Evolutionary conservation across 148 eudicot species (phyloP).

Genomic region (Rheum nobile): DNA sequence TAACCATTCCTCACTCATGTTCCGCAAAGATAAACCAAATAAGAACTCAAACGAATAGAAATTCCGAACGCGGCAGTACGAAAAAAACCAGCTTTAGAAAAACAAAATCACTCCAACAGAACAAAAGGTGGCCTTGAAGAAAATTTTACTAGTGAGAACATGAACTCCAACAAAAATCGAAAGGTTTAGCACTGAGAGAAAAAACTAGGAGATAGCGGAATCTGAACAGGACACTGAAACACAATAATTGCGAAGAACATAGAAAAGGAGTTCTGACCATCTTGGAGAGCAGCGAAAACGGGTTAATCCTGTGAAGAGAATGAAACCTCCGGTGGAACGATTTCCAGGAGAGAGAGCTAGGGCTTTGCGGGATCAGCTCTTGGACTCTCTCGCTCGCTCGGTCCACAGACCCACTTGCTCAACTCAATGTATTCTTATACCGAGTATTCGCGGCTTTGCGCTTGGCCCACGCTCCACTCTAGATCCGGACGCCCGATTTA

Average conservation of each 20-base stretch:
- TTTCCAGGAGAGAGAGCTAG: slow-evolving; percentile 1
- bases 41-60: neutral
- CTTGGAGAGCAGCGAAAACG: slow-evolving; percentile 1
- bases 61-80: neutral
- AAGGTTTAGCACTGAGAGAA: neutral
- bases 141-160: neutral
- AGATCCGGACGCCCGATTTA: neutral
- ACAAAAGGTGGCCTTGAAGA: neutral
- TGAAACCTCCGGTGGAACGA: slow-evolving; percentile 2
- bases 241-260: neutral
- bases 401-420: neutral
- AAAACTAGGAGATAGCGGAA: neutral
- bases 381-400: neutral
- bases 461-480: neutral
- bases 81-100: too few species aligned
- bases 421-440: neutral
- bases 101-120: neutral
- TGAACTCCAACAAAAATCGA: neutral
- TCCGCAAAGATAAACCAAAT: neutral
- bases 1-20: neutral
- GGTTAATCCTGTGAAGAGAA: neutral
- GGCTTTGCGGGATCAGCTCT: slow-evolving; percentile 7
- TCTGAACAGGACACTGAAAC: neutral
- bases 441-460: too few species aligned
- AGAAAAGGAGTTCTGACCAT: neutral